Conservation (phyloP, 495 filamentous ascomycete genomes). For the Penicillium coffeae region DNA sequence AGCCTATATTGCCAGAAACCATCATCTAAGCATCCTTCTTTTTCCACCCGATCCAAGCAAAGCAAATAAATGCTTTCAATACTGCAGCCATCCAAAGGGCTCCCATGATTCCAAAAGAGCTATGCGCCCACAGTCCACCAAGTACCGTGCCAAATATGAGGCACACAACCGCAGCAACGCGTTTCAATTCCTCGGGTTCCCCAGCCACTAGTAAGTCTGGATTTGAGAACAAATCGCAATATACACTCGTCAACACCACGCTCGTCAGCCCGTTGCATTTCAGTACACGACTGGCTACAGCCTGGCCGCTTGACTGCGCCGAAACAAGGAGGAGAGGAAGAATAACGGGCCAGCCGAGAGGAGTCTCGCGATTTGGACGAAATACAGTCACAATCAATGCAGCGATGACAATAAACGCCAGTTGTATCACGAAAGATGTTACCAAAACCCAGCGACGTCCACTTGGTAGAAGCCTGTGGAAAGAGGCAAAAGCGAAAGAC, state of each 20-base stretch:
- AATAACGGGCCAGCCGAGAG: conserved; percentile 53
- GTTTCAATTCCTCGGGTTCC: conserved; percentile 57
- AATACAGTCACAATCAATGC: conserved; percentile 55
- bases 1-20: too few species aligned
- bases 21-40: too few species aligned
- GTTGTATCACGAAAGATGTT: conserved; percentile 56
- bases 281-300: conserved; percentile 62
- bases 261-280: conserved; percentile 59
- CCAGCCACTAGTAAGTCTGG: conserved; percentile 46
- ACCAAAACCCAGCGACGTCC: conserved; percentile 55
- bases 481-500: conserved; percentile 58
- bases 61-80: conserved; percentile 41
- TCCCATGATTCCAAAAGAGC: conserved; percentile 52
- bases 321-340: conserved; percentile 60
- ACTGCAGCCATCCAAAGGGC: conserved; percentile 60
- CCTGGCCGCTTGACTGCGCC: conserved; percentile 69
- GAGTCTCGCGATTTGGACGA: conserved; percentile 33
- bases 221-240: conserved; percentile 68
- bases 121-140: conserved; percentile 57
- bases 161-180: conserved; percentile 51
- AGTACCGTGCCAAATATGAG: conserved; percentile 57
- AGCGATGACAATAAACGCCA: conserved; percentile 48
- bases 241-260: conserved; percentile 68
- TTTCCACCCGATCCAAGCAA: conserved; percentile 4
- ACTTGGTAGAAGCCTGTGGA: conserved; percentile 53